Base-by-base conservation (phyloP, 225 moss, liverwort and hornwort species). In the Bryoerythrophyllum caledonicum region DNA sequence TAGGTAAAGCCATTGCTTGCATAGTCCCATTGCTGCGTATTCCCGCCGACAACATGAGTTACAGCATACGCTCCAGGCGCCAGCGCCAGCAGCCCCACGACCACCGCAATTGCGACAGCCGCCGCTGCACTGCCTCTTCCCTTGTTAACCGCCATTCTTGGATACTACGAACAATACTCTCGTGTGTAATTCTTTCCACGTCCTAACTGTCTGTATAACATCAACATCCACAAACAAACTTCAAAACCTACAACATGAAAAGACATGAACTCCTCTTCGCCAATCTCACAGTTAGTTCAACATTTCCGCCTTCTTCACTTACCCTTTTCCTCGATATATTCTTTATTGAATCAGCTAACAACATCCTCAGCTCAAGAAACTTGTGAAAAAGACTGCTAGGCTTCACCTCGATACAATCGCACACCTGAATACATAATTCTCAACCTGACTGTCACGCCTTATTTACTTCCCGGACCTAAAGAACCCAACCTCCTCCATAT, bases 111-210 rank as follows among this genome's bases (percentile, higher is more conserved):
- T 65, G 74, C 56, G 13, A 75, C 71, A 40, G 67, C 65, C 40
- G 75, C 77, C 81, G 67, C 73, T 17, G 81, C 84, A 84, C 81
- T 81, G 71, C 81, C 84, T 78, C 81, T 81, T 81, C 84, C 84
- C 81, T 78, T 27, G 43, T 58, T n/a, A 13, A 44, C 35, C 62
- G 72, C 78, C 84, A 81, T 83, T 10, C 19, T 60, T 14, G 14
- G 28, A n/a, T 21, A 6, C 5, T 48, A 21, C 5, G 14, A 48
- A 32, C 21, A 44, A 60, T 44, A 59, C 60, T 20, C 40, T 20
- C 8, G n/a, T 13, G 1, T 43, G 25, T 40, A 17, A 26, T 40
- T 24, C 54, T 14, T 66, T 20, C n/a, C n/a, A n/a, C n/a, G n/a
- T n/a, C n/a, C 34, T 30, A 2, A 43, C 1, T 10, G 1, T 71